Evolutionary conservation across 345 rosid genomes (phyloP), one percentile per base, ranked within the genome.

Genomic region (Nasturtium officinale): DNA sequence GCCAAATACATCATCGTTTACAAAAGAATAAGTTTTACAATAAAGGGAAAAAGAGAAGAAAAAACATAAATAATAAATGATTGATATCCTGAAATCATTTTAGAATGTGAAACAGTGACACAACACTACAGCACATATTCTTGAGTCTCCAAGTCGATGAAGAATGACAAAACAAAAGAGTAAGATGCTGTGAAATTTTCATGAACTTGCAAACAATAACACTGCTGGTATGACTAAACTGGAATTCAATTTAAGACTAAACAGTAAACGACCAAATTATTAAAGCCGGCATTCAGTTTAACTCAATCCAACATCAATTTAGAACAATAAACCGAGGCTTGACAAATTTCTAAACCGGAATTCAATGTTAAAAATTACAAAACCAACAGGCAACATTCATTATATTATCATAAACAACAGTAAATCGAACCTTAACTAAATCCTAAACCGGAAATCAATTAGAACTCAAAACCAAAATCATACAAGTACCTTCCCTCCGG

Each of bases 401-500:
- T 3, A 18, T n/a, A n/a, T n/a, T n/a, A n/a, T n/a, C n/a, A n/a
- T n/a, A n/a, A n/a, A n/a, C 20, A 60, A 57, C 26, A 29, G 37
- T 26, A 18, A 33, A n/a, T 28, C 28, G 9, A 58, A 6, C 0
- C 2, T 5, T 7, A 20, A 26, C 38, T 10, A 26, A n/a, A 26
- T 1, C 1, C 4, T 61, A 23, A 42, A 9, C 37, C 53, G 3
- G 53, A n/a, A n/a, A n/a, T n/a, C n/a, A n/a, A 23, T 23, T 23
- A 23, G 2, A 1, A 23, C 25, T 23, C 25, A 23, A 23, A 23
- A 23, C 25, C 25, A 23, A 23, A 23, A 23, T 23, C 1, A 23
- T 2, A 23, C 2, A 23, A 2, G 4, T 61, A 71, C 76, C 76
- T 71, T 37, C 3, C 26, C 43, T 72, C 69, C 69, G 76, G 76